Evolutionary conservation across 202 grass and related monocot species (phyloP).

Genomic region (Elaeis oleifera): DNA sequence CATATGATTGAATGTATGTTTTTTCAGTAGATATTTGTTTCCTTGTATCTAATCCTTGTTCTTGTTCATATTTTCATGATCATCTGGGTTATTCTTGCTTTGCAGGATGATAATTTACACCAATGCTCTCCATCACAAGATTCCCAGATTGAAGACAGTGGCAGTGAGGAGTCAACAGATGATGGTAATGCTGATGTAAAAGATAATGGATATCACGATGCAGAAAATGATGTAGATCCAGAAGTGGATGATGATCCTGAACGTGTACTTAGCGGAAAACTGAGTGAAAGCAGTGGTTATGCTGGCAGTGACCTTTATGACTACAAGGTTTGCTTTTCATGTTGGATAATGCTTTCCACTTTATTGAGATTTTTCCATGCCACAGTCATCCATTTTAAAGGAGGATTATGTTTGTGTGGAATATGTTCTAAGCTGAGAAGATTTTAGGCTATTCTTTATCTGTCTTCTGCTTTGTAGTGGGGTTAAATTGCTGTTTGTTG

Average conservation of each 20-base stretch:
- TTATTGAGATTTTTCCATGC: no score
- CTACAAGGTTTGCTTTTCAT: constrained; percentile 66
- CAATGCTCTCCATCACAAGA: constrained; percentile 73
- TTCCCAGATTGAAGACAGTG: constrained; percentile 78
- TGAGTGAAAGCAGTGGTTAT: constrained; percentile 84
- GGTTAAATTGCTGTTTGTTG: no score
- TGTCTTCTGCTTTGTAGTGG: no score
- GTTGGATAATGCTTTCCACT: neutral
- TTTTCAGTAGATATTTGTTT: no score
- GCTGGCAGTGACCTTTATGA: constrained; percentile 63
- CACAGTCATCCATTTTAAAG: no score
- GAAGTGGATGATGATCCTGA: constrained; percentile 73
- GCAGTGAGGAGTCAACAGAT: constrained; percentile 77
- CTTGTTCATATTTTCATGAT: neutral
- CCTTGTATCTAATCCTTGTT: neutral
- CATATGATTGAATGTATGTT: no score
- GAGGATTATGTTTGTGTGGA: no score
- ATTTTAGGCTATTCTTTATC: no score
- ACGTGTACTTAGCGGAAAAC: constrained; percentile 68
- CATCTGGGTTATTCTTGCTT: constrained; percentile 5
- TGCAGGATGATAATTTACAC: constrained; percentile 62
- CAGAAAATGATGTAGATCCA: constrained; percentile 83
- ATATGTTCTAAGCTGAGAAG: no score
- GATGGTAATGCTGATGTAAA: constrained; percentile 61
- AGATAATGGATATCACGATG: constrained; percentile 86